Percentiles rank a stretch among this genome's conserved stretches.
Conservation (phyloP, 1,284 basidiomycete genomes). For the Sanghuangporus weigelae region DNA sequence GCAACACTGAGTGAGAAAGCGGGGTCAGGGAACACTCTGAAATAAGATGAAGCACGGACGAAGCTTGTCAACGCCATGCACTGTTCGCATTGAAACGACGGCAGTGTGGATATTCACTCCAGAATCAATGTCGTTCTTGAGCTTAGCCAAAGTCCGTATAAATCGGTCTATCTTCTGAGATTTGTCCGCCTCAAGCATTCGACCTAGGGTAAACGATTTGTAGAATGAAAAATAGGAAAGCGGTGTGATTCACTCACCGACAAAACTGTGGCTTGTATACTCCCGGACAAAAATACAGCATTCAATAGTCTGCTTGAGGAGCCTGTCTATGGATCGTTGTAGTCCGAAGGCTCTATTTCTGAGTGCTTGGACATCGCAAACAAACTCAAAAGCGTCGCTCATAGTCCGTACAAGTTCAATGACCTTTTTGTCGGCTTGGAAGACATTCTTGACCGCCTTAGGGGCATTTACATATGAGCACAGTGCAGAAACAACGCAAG, state of each 20-base stretch:
- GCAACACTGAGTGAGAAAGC: not conserved
- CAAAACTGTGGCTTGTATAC: not conserved
- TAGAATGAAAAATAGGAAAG: no score
- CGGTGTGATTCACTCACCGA: not conserved
- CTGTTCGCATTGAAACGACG: not conserved
- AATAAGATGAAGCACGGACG: not conserved
- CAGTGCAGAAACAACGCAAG: not conserved
- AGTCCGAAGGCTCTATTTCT: not conserved
- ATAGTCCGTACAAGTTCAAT: not conserved
- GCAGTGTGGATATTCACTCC: not conserved
- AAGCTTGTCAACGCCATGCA: not conserved
- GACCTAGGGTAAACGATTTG: not conserved
- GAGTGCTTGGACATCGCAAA: not conserved
- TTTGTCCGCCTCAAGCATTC: not conserved
- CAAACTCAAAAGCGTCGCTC: not conserved
- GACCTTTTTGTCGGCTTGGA: not conserved
- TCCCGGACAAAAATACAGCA: conserved; percentile 1
- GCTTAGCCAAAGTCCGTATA: no score
- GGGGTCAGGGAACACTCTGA: not conserved
- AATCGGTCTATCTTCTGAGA: not conserved
- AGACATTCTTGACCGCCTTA: conserved; percentile 8
- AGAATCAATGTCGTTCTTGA: not conserved
- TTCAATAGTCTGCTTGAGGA: not conserved
- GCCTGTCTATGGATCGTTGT: not conserved
- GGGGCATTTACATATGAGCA: not conserved